Conservation (phyloP, 805 yeast species). For the Metschnikowia reukaufii region DNA sequence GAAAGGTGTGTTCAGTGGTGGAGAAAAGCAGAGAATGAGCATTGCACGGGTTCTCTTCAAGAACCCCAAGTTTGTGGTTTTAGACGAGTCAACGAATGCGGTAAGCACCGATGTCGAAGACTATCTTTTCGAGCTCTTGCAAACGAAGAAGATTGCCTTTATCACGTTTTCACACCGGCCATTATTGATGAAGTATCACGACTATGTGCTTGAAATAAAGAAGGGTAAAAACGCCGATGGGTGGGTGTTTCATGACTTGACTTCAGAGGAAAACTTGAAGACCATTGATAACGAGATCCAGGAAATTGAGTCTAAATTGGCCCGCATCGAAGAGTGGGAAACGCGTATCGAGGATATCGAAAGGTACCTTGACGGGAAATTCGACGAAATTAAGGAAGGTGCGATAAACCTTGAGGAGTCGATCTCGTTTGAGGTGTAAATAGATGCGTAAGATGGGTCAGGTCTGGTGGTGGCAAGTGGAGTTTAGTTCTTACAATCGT, state of each 20-base stretch:
- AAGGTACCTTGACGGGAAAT: conserved; percentile 45
- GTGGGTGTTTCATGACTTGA: conserved; percentile 55
- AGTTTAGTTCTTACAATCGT: not conserved
- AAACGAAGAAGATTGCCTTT: conserved; percentile 66
- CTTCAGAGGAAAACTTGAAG: conserved; percentile 63
- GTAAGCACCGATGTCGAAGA: conserved; percentile 90
- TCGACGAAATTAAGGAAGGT: conserved; percentile 18
- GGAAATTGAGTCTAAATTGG: conserved; percentile 59
- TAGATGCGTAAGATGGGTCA: not conserved
- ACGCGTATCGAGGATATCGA: conserved; percentile 59
- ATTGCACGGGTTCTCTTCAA: conserved; percentile 84
- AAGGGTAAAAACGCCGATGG: conserved; percentile 44
- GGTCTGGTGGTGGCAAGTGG: too few relatives aligned
- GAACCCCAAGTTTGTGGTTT: conserved; percentile 74
- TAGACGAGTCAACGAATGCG: conserved; percentile 95
- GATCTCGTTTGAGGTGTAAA: conserved; percentile 14
- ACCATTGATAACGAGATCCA: conserved; percentile 76
- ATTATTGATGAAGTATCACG: conserved; percentile 80
- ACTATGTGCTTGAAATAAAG: conserved; percentile 66
- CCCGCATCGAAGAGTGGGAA: conserved; percentile 59
- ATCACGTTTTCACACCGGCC: conserved; percentile 85
- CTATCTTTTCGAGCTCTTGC: conserved; percentile 72
- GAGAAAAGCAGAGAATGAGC: conserved; percentile 87
- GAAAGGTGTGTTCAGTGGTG: conserved; percentile 94
- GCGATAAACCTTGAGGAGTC: conserved; percentile 10